Evolutionary conservation across 2,329 filamentous ascomycete species (phyloP), one percentile per base, ranked within the genome.

Genomic region (Penicillium sp.): DNA sequence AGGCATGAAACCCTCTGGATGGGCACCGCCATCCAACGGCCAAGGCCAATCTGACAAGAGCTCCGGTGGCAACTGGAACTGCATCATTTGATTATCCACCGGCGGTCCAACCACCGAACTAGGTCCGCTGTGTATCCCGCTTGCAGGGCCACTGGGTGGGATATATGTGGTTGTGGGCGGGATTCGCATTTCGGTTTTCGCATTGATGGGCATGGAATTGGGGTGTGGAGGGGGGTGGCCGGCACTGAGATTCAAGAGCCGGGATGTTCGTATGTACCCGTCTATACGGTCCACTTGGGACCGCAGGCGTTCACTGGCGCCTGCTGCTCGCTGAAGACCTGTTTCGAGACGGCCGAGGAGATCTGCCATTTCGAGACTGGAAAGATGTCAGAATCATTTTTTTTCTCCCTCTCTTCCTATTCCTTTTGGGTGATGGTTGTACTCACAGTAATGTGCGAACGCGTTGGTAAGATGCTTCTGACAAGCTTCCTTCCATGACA

Each of bases 401-500:
- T 27, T 27, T 5, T 5, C 24, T 27, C 8, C 8, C 24, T 27
- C 8, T 27, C 0, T 27, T 27, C 18, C 18, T 18, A 18, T 18
- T 27, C 13, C 32, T 43, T 5, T 8, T n/a, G 6, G 6, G 34
- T 5, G n/a, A 13, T 14, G 13, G 14, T 13, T 13, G 3, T 21
- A 60, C 67, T 59, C 55, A 71, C 60, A 81, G 63, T 16, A 79
- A 67, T 16, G 66, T 65, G 36, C 78, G 70, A 27, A 80, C 74
- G 31, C 73, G 68, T 29, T 69, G 66, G 57, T 79, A 80, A 2
- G 70, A 71, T 31, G 65, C 64, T 57, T 79, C 76, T 24, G 71
- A 75, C n/a, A 80, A 58, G 22, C 70, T 70, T 6, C 73, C 72
- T 53, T 78, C 78, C 57, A 81, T 75, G 27, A 79, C 76, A 4